Evolutionary conservation across 2,329 filamentous ascomycete genomes (phyloP), one percentile per base, ranked within the genome.

Genomic region (Aaosphaeria pasadenensis): DNA sequence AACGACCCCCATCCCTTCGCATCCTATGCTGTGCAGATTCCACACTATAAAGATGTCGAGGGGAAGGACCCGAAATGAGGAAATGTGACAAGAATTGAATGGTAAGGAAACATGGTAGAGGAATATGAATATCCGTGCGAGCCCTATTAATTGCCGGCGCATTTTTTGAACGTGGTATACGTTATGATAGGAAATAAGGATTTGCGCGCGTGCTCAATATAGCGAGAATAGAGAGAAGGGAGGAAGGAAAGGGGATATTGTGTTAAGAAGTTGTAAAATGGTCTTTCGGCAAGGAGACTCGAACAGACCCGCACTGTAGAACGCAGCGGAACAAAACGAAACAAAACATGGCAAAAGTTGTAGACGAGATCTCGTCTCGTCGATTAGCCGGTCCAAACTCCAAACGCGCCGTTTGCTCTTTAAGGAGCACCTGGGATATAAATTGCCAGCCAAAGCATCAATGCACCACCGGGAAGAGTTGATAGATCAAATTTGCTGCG

Each of bases 121-220:
- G 50, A 40, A 52, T 50, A 54, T 56, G 50, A 40, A 52, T 50
- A 54, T 54, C 53, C 52, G 53, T 55, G 54, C 53, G 51, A 50
- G 48, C 53, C 58, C 45, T 54, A 61, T 58, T 59, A 60, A 50
- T 53, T 53, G 57, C 60, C 51, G 52, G 55, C 52, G 62, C 57
- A n/a, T 36, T 59, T 59, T 63, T 59, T 46, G 36, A 40, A 44
- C 33, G 44, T 50, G 49, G 44, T 53, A 50, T 55, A 49, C 24
- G 17, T 24, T 24, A 24, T 24, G 17, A 24, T 24, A 24, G 45
- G 44, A 31, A 53, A 46, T 43, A 55, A 33, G 41, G 6, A 53
- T 49, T 43, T 52, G 52, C 55, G 52, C 52, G 46, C 50, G 48
- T 50, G 50, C 52, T 44, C 44, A 32, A 47, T 51, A 45, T 53